These are phyloP conservation scores for Ramularia endophylla DNA, from an alignment of 2,329 filamentous ascomycete species.

Conservation along the genomic window DNA sequence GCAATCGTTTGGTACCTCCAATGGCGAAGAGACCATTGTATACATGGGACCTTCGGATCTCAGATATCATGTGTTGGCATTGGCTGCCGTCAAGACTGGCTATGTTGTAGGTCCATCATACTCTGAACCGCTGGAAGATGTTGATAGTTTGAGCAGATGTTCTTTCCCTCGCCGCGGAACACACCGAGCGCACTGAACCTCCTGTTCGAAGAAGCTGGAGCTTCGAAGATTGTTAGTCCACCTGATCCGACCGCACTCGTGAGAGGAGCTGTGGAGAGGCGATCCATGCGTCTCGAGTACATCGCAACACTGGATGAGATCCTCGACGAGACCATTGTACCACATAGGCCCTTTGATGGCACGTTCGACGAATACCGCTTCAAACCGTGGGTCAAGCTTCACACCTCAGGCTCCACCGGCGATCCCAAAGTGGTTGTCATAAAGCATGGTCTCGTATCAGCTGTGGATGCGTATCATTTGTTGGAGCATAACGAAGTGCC, in stretches of 20 bases:
- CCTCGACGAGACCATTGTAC: no score
- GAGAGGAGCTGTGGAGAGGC: not conserved
- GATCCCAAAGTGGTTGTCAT: slow-evolving; percentile 8
- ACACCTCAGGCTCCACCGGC: slow-evolving; percentile 14
- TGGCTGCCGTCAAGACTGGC: slow-evolving; percentile 9
- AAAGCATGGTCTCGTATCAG: slow-evolving; percentile 4
- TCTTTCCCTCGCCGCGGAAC: slow-evolving; percentile 8
- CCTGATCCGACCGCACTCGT: not conserved
- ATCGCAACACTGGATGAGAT: no score
- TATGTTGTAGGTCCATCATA: slow-evolving; percentile 5
- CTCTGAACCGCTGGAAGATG: not conserved
- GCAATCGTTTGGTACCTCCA: not conserved
- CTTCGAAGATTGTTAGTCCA: slow-evolving; percentile 3
- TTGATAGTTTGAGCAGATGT: not conserved
- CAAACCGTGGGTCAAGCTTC: slow-evolving; percentile 9
- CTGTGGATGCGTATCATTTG: slow-evolving; percentile 5
- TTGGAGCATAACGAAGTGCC: slow-evolving; percentile 2
- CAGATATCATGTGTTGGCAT: slow-evolving; percentile 4
- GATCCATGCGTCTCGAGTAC: slow-evolving; percentile 1
- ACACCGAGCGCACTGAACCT: slow-evolving; percentile 1
- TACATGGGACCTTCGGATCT: slow-evolving; percentile 6
- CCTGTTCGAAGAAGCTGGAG: slow-evolving; percentile 1
- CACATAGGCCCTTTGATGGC: not conserved
- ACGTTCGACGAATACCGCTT: slow-evolving; percentile 6
- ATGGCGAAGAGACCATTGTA: not conserved